phyloP scores from a whole-genome alignment of 2,329 filamentous ascomycete genomes.

The Apiospora pterosperma region DNA sequence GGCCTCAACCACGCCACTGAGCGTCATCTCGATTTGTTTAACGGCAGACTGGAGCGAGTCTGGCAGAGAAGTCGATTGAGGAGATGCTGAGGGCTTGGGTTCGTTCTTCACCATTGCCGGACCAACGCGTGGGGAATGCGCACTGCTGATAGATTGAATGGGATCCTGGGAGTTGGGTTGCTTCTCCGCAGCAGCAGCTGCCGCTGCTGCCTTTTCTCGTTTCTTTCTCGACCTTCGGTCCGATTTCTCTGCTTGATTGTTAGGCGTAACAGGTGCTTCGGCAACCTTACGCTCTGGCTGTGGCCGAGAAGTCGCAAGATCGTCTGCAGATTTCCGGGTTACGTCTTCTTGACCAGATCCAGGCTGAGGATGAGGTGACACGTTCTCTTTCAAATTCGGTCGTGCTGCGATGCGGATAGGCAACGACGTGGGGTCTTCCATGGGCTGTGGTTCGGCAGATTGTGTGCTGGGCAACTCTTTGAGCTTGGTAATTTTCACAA shows the following conservation, averaged over 20 bases:
- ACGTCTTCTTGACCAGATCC: slow-evolving; percentile 18
- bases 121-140: slow-evolving; percentile 30
- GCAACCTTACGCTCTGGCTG: slow-evolving; percentile 25
- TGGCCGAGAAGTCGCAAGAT: slow-evolving; percentile 8
- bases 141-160: slow-evolving; percentile 37
- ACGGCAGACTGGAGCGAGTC: slow-evolving; percentile 54
- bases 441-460: slow-evolving; percentile 25
- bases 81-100: slow-evolving; percentile 18
- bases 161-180: slow-evolving; percentile 38
- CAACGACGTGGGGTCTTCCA: slow-evolving; percentile 30
- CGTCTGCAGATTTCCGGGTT: slow-evolving; percentile 19
- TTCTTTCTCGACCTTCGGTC: slow-evolving; percentile 30
- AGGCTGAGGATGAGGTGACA: slow-evolving; percentile 17
- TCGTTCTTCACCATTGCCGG: slow-evolving; percentile 31
- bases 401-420: slow-evolving; percentile 23
- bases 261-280: slow-evolving; percentile 20
- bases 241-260: slow-evolving; percentile 26
- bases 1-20: slow-evolving; percentile 50
- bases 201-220: slow-evolving; percentile 54
- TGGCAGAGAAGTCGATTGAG: slow-evolving; percentile 21
- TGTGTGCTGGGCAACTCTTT: slow-evolving; percentile 46
- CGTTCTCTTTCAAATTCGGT: slow-evolving; percentile 20
- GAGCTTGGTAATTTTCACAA: slow-evolving; percentile 73
- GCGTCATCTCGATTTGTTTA: slow-evolving; percentile 46
- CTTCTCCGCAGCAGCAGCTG: slow-evolving; percentile 26